These are phyloP conservation scores for Aureobasidium leucospermi DNA, from an alignment of 2,329 filamentous ascomycete species.

Conservation along the genomic window DNA sequence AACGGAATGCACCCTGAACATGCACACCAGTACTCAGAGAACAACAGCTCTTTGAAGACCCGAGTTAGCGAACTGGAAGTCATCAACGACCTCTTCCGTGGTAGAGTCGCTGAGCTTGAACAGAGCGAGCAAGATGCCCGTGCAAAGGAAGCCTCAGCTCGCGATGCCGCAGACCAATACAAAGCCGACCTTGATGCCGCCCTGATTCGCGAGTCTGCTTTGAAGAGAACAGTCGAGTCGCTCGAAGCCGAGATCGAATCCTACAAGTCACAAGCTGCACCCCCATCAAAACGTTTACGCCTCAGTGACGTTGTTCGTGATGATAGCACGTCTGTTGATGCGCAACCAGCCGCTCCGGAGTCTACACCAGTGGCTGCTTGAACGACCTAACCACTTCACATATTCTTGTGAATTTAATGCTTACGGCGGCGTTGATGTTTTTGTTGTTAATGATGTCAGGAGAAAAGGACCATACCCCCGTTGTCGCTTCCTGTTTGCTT, in stretches of 20 bases:
- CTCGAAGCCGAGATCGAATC: constrained; percentile 42
- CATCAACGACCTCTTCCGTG: constrained; percentile 68
- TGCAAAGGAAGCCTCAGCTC: constrained; percentile 52
- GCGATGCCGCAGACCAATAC: constrained; percentile 50
- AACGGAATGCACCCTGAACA: constrained; percentile 57
- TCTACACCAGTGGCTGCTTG: not conserved
- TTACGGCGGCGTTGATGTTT: constrained; percentile 8
- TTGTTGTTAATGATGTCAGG: constrained; percentile 1
- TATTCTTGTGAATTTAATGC: not conserved
- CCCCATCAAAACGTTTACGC: constrained; percentile 14
- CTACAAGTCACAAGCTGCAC: constrained; percentile 4
- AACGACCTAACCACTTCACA: not conserved
- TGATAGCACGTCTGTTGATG: not conserved
- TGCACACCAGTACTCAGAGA: constrained; percentile 71
- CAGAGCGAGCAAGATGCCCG: constrained; percentile 64
- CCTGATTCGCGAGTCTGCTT: constrained; percentile 68
- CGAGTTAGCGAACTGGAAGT: constrained; percentile 91
- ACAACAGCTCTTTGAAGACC: constrained; percentile 85
- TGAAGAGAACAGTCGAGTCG: constrained; percentile 77
- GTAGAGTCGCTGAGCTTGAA: constrained; percentile 65
- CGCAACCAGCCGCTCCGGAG: not conserved
- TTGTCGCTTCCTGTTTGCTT: constrained; percentile 4
- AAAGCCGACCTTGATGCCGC: constrained; percentile 62
- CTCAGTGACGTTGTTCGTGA: constrained; percentile 16
- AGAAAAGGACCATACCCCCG: constrained; percentile 9